Conservation (phyloP, 257 asterid genomes). For the Forsythia suspensa region DNA sequence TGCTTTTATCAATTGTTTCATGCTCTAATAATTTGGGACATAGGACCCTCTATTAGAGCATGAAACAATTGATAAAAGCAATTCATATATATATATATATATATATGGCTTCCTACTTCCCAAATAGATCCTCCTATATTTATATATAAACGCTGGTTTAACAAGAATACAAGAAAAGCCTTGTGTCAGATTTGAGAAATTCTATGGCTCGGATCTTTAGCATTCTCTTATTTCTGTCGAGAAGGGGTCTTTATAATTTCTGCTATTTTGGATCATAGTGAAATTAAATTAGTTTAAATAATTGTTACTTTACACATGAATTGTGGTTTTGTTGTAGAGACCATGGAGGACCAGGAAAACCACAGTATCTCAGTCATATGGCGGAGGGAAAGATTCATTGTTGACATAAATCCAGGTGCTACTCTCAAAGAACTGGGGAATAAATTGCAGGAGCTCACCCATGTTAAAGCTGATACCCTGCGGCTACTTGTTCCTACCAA, state of each 20-base stretch:
- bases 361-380: slow-evolving; percentile 54
- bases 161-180: no score
- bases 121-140: no score
- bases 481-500: slow-evolving; percentile 68
- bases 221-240: no score
- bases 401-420: slow-evolving; percentile 54
- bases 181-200: no score
- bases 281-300: not conserved
- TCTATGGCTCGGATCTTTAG: no score
- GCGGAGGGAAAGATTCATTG: slow-evolving; percentile 61
- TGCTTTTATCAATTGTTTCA: no score
- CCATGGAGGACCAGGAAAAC: slow-evolving; percentile 52
- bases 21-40: no score
- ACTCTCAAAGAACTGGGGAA: slow-evolving; percentile 77
- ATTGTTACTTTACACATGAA: slow-evolving; percentile 7
- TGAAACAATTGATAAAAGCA: no score
- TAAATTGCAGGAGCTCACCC: slow-evolving; percentile 63
- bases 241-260: not conserved
- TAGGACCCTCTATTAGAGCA: no score
- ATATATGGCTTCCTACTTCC: no score
- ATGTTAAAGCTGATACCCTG: slow-evolving; percentile 64
- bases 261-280: not conserved
- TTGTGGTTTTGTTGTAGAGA: slow-evolving; percentile 28
- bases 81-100: no score
- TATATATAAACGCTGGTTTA: no score